Evolutionary conservation across 768 basidiomycete genomes (phyloP).

Genomic region (Polyporus arcularius): DNA sequence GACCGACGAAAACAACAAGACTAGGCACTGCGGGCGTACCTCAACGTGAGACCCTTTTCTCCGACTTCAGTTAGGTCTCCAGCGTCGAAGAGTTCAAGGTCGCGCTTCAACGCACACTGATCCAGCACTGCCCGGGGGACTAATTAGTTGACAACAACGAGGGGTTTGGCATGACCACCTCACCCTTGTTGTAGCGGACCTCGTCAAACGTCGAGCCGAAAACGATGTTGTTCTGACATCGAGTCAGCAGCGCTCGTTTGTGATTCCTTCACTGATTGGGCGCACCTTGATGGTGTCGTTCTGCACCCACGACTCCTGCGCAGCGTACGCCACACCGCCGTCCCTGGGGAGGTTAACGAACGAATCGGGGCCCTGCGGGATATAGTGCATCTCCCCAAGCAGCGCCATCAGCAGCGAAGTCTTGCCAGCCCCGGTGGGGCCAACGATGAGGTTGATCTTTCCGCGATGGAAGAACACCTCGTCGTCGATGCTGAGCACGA

Average conservation of each 20-base stretch:
- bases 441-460: conserved; percentile 32
- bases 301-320: conserved; percentile 52
- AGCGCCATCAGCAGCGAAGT: conserved; percentile 35
- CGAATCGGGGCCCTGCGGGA: conserved; percentile 33
- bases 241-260: too few species aligned
- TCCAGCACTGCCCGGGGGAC: conserved; percentile 29
- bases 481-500: conserved; percentile 31
- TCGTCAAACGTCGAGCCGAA: conserved; percentile 49
- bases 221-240: conserved; percentile 44
- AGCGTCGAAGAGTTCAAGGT: conserved; percentile 49
- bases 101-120: conserved; percentile 46
- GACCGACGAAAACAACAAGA: not conserved
- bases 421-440: conserved; percentile 35
- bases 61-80: conserved; percentile 60
- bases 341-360: conserved; percentile 45
- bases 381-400: conserved; percentile 36
- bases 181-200: conserved; percentile 43
- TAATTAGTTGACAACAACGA: too few species aligned
- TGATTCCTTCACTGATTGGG: too few species aligned
- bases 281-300: conserved; percentile 44
- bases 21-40: conserved; percentile 20
- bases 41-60: conserved; percentile 54
- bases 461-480: conserved; percentile 30
- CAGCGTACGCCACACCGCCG: conserved; percentile 49
- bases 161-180: too few species aligned